phyloP scores from a whole-genome alignment of 805 yeast genomes.

The Wickerhamiella bombiphila region DNA sequence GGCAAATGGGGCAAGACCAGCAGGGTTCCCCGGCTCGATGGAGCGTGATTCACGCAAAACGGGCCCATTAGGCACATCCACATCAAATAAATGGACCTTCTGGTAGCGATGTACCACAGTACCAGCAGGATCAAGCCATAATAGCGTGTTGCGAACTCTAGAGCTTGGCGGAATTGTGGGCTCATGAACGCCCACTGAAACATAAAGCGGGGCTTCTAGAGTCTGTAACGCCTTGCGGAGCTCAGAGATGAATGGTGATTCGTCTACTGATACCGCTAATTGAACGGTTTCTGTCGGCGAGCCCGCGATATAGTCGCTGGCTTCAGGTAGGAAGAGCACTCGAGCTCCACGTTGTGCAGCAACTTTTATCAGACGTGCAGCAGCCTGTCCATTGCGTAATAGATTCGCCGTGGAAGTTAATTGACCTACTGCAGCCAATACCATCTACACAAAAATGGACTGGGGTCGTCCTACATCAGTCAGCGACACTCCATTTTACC shows the following conservation, averaged over 20 bases:
- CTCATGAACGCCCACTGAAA: conserved; percentile 82
- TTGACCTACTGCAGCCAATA: conserved; percentile 71
- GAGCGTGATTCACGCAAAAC: conserved; percentile 60
- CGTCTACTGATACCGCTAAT: conserved; percentile 37
- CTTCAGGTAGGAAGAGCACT: conserved; percentile 81
- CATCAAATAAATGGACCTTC: conserved; percentile 82
- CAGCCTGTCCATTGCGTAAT: conserved; percentile 43
- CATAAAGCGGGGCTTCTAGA: conserved; percentile 28
- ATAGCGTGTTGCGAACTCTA: conserved; percentile 53
- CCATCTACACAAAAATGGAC: conserved; percentile 34
- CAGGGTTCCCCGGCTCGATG: conserved; percentile 58
- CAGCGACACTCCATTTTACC: too few relatives aligned
- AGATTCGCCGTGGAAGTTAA: conserved; percentile 58
- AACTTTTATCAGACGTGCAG: conserved; percentile 40
- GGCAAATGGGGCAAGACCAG: conserved; percentile 38
- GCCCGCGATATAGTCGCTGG: conserved; percentile 72
- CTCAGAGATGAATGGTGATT: conserved; percentile 29
- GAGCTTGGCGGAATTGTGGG: conserved; percentile 34
- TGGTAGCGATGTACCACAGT: conserved; percentile 55
- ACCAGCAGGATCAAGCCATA: conserved; percentile 59
- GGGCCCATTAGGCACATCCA: conserved; percentile 67
- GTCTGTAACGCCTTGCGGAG: conserved; percentile 34
- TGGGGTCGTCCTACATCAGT: not conserved
- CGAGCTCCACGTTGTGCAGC: conserved; percentile 51
- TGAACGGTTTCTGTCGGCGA: conserved; percentile 49